phyloP scores from a whole-genome alignment of 2,329 filamentous ascomycete genomes.

The Penicillium sp. region DNA sequence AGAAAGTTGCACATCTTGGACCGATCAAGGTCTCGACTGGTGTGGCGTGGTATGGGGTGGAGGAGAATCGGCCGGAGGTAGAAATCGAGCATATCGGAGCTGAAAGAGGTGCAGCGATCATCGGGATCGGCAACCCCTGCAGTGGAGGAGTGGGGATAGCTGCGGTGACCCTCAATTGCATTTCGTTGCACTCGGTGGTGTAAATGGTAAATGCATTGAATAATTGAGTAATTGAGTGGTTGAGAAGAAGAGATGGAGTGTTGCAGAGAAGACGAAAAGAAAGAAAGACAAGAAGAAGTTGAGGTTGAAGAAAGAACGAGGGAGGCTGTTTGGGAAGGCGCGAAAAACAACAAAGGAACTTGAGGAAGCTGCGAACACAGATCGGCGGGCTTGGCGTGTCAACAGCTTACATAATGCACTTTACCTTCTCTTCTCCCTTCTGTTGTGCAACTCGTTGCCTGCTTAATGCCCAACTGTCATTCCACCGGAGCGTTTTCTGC shows the following conservation, averaged over 20 bases:
- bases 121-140: constrained; percentile 10
- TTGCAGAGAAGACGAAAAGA: too few relatives aligned
- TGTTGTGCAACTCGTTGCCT: too few relatives aligned
- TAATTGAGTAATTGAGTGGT: too few relatives aligned
- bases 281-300: background rate
- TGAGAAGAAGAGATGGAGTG: too few relatives aligned
- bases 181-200: too few relatives aligned
- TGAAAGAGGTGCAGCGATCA: constrained; percentile 7
- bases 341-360: background rate
- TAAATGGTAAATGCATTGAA: too few relatives aligned
- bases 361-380: background rate
- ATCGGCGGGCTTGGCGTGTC: background rate
- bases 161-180: too few relatives aligned
- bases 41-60: background rate
- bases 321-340: background rate
- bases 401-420: too few relatives aligned
- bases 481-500: too few relatives aligned
- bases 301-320: background rate
- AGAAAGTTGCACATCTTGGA: background rate
- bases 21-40: constrained; percentile 1
- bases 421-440: background rate
- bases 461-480: too few relatives aligned
- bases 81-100: background rate
- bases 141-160: background rate
- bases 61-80: background rate